phyloP scores from a whole-genome alignment of 352 stramenopile species.

The Globisporangium polare region DNA sequence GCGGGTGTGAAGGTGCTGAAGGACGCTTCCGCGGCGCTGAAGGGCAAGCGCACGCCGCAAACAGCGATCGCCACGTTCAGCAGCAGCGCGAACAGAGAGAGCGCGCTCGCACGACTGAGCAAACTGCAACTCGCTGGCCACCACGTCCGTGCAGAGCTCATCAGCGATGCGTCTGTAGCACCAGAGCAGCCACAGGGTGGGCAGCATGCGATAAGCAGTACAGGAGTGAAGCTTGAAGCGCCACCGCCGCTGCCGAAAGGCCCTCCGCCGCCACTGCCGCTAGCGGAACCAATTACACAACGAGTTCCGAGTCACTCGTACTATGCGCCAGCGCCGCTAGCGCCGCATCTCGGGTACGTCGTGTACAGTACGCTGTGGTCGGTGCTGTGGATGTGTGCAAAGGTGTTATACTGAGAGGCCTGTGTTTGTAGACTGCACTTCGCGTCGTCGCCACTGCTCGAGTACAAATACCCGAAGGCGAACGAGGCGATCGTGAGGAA shows the following conservation, averaged over 20 bases:
- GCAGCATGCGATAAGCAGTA: background rate
- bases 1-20: slow-evolving; percentile 38
- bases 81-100: slow-evolving; percentile 23
- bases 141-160: slow-evolving; percentile 29
- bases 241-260: slow-evolving; percentile 25
- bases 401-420: background rate
- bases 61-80: slow-evolving; percentile 50
- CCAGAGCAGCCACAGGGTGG: background rate
- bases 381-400: background rate
- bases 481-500: slow-evolving; percentile 76
- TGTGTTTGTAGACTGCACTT: slow-evolving; percentile 62
- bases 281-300: slow-evolving; percentile 2
- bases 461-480: slow-evolving; percentile 87
- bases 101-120: slow-evolving; percentile 39
- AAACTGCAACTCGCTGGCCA: slow-evolving; percentile 55
- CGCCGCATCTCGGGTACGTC: slow-evolving; percentile 69
- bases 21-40: slow-evolving; percentile 22
- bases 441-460: slow-evolving; percentile 71
- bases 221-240: slow-evolving; percentile 13
- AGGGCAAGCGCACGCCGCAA: slow-evolving; percentile 22
- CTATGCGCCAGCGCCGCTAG: slow-evolving; percentile 42
- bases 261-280: slow-evolving; percentile 28
- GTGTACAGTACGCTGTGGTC: background rate
- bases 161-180: slow-evolving; percentile 9
- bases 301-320: background rate